Evolutionary conservation across 208 protist species (phyloP), one percentile per base, ranked within the genome.

Genomic region (Herpetomonas samuelpessoai): DNA sequence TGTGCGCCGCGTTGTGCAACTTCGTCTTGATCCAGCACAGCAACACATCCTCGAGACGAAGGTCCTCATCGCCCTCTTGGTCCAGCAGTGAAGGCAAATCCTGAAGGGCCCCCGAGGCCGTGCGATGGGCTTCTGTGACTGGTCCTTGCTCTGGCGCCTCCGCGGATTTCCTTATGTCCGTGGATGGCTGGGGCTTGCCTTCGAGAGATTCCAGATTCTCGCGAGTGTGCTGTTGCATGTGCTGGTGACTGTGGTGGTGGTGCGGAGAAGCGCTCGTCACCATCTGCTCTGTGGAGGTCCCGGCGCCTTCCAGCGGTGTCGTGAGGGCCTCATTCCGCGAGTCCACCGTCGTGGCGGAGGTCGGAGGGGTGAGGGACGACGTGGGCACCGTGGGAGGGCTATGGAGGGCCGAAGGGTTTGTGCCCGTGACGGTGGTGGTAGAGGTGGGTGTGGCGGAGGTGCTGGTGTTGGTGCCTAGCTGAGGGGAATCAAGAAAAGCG

Each of bases 21-120:
- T 68, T 69, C 10, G 65, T 63, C 66, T 79, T 87, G 35, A 87
- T 67, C 81, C 81, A 87, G 49, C 58, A 77, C 2, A 87, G 59
- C 44, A 87, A 45, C 47, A 83, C 65, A 18, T 75, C 64, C 39
- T 82, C 79, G 28, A 81, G 50, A 4, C 47, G 53, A 10, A 76
- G 64, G 39, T 77, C 71, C 46, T 72, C 63, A 28, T 50, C 47
- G 30, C 65, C 62, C 25, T 48, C 66, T 4, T 44, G 44, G 21
- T 74, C 61, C 21, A 31, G 29, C 21, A 46, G 7, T 0, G 56
- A 45, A n/a, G 24, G 30, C 12, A 10, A 18, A 6, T 41, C 35
- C 35, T 14, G 6, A 6, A 41, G 35, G 6, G 35, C 35, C 6
- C 35, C 14, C 6, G 35, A 41, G 35, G 14, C 6, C 9, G 35